Evolutionary conservation across 23 red algal genomes (phyloP), one percentile per base, ranked within the genome.

Genomic region (Porphyridium purpureum): DNA sequence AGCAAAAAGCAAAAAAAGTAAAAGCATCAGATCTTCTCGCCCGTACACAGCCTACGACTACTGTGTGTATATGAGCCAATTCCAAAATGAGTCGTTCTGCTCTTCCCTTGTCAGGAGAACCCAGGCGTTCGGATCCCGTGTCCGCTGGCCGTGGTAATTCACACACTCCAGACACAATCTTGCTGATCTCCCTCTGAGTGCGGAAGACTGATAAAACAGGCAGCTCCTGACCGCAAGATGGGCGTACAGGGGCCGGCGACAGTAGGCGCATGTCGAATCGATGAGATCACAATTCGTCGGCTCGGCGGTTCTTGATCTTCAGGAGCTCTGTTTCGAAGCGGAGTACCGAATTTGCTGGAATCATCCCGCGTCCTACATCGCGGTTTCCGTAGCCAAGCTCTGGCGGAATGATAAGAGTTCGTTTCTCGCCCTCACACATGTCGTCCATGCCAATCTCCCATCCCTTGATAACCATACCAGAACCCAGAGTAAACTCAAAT

Each of bases 401-500:
- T 24, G 69, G 47, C 7, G 87, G 72, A 24, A 79, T 75, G 7
- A 76, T 47, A 23, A 94, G 55, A 5, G 19, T 46, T 1, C 72
- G 44, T 0, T 29, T 32, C 22, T 75, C 75, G 35, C 87, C 87
- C 21, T 66, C 76, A 54, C 73, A 40, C 66, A 94, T 76, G 1
- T 59, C 69, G 1, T 57, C 53, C 27, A 88, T 49, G 30, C 62
- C 82, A 26, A 53, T 69, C 50, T 94, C 87, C 87, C 87, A 94
- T 6, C 67, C 87, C 59, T 76, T 75, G 40, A 94, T 94, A 29
- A 94, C 87, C n/a, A 61, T 50, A 0, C 87, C 87, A 33, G 28
- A 53, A 31, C 70, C 87, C 9, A 94, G 47, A n/a, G 33, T 40
- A 61, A 94, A 94, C 40, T 35, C 31, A 49, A 94, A 94, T 23